Percentiles rank a stretch among this genome's conserved stretches.
Evolutionary conservation across 768 basidiomycete species (phyloP).

Genomic region (Scleroderma bovista): DNA sequence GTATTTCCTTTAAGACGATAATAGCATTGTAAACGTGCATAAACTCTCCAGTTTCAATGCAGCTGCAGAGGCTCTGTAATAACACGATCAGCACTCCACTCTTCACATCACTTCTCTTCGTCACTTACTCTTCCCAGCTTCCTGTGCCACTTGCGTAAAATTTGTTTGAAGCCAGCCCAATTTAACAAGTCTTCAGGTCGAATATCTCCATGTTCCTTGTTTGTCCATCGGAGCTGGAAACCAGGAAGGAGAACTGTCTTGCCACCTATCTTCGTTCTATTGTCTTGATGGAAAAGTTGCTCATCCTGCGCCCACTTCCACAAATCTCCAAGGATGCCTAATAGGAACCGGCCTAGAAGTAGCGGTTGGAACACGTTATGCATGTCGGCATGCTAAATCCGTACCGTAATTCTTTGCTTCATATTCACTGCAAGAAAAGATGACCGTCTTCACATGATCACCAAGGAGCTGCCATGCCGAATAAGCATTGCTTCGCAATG

Average conservation of each 20-base stretch:
- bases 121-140: slow-evolving; percentile 61
- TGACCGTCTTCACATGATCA: slow-evolving; percentile 74
- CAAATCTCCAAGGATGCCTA: slow-evolving; percentile 72
- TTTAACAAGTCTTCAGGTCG: slow-evolving; percentile 51
- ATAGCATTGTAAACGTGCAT: slow-evolving; percentile 99
- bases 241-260: slow-evolving; percentile 63
- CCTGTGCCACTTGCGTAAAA: slow-evolving; percentile 81
- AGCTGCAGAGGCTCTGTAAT: slow-evolving; percentile 66
- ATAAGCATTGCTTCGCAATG: neutral
- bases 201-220: slow-evolving; percentile 36
- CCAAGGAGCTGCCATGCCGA: slow-evolving; percentile 63
- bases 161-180: slow-evolving; percentile 64
- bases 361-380: slow-evolving; percentile 1
- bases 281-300: slow-evolving; percentile 63
- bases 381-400: slow-evolving; percentile 9
- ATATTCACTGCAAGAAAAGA: slow-evolving; percentile 94
- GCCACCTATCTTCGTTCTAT: slow-evolving; percentile 58
- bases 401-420: slow-evolving; percentile 92
- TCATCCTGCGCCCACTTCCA: slow-evolving; percentile 79
- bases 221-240: slow-evolving; percentile 50
- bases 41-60: slow-evolving; percentile 84
- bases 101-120: neutral
- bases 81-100: neutral
- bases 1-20: slow-evolving; percentile 85
- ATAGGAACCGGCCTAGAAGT: slow-evolving; percentile 74